phyloP scores from a whole-genome alignment of 1,284 basidiomycete species.

The Ceratobasidium sp. region DNA sequence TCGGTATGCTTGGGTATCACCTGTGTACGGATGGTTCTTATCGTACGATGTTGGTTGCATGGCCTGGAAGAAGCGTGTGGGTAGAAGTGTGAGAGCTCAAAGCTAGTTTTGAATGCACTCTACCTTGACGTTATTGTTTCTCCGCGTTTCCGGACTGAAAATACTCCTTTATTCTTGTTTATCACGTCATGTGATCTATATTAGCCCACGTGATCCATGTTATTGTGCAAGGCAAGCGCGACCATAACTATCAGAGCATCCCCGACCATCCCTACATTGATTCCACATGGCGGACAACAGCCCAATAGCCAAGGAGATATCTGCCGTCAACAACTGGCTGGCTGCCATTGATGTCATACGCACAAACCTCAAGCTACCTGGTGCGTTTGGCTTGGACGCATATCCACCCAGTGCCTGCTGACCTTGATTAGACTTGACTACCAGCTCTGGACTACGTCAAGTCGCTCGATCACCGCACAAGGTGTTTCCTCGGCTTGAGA shows the following conservation, averaged over 20 bases:
- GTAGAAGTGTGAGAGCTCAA: no score
- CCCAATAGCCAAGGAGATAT: constrained; percentile 16
- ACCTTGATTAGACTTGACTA: constrained; percentile 13
- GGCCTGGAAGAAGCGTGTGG: no score
- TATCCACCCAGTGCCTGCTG: not conserved
- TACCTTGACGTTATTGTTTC: no score
- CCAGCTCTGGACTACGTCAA: constrained; percentile 26
- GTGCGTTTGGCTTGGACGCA: not conserved
- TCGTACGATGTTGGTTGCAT: no score
- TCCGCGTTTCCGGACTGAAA: no score
- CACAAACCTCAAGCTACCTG: constrained; percentile 34
- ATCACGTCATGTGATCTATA: not conserved
- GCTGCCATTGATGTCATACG: constrained; percentile 16
- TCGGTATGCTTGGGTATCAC: no score
- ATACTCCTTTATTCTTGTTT: not conserved
- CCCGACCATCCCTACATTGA: not conserved
- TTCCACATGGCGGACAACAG: constrained; percentile 5
- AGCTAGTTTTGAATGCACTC: no score
- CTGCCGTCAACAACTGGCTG: constrained; percentile 19
- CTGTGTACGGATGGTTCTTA: no score
- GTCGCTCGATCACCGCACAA: constrained; percentile 27
- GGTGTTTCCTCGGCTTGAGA: constrained; percentile 25
- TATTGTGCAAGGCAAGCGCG: constrained; percentile 20
- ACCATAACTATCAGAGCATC: constrained; percentile 9
- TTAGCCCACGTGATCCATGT: constrained; percentile 24